Evolutionary conservation across 129 eudicot species (phyloP), one percentile per base, ranked within the genome.

Genomic region (Centrapalus pauciflorus): DNA sequence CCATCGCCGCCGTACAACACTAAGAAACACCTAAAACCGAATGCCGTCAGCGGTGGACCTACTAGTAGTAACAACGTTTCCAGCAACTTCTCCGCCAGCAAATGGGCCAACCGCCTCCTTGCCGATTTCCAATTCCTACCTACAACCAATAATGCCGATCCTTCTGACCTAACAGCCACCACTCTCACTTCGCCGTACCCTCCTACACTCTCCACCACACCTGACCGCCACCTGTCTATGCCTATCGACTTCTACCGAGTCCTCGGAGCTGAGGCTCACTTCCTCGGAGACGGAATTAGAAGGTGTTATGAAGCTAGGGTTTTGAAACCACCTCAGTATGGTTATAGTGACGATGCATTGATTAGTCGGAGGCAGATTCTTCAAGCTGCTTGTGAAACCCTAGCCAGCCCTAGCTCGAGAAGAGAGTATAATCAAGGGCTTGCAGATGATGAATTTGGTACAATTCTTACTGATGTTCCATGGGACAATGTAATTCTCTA

Each of bases 61-160:
- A 72, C 51, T n/a, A 67, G 16, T 46, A 77, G 13, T 52, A 57
- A 20, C 21, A 66, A 12, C 64, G 28, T 48, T 25, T 55, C 78
- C 64, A 66, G 54, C 40, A 79, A 40, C 80, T 79, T 79, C 82
- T 77, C 88, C 82, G 82, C 86, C 66, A 88, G 85, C 79, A 92
- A 80, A 82, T 92, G 96, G 98, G 98, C 98, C 54, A 83, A 92
- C 61, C 98, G 98, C 59, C 92, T 92, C 66, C 71, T 88, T 69
- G 30, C 96, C 64, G 98, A 92, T 82, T 92, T 92, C 85, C 98
- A 92, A 21, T 92, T 92, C 75, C 82, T 87, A 38, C 97, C 97
- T 2, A 35, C 85, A 8, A 72, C 83, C 73, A 74, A 54, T 61
- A 37, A 67, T 14, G 50, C 86, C 34, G 74, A 79, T 77, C 4